Conservation (phyloP, 176 grass and related monocot genomes). For the Oryza longistaminata region DNA sequence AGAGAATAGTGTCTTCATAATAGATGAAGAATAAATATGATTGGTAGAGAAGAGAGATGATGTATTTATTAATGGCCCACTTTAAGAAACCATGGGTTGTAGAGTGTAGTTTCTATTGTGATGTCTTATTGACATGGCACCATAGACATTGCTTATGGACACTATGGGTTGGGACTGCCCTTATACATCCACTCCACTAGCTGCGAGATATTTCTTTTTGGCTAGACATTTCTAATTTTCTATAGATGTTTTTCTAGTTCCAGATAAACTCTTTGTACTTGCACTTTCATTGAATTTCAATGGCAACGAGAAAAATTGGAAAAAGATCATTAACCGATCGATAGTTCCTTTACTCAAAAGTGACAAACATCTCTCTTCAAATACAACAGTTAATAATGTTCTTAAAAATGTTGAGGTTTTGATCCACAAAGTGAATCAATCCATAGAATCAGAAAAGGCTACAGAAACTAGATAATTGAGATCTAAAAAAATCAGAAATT, state of each 20-base stretch:
- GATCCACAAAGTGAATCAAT: background rate
- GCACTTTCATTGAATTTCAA: constrained; percentile 12
- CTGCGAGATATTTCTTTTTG: background rate
- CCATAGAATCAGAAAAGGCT: background rate
- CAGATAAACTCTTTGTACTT: background rate
- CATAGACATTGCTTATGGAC: too few relatives aligned
- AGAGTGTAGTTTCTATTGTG: too few relatives aligned
- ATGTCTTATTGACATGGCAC: too few relatives aligned
- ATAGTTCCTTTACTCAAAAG: background rate
- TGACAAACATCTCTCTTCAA: background rate
- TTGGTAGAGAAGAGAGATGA: too few relatives aligned
- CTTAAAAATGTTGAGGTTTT: background rate
- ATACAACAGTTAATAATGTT: background rate
- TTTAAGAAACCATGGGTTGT: too few relatives aligned
- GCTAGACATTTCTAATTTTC: constrained; percentile 21
- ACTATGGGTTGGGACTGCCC: too few relatives aligned
- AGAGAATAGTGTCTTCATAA: too few relatives aligned
- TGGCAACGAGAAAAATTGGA: background rate
- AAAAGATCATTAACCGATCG: background rate
- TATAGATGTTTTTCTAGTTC: background rate
- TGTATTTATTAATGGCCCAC: too few relatives aligned
- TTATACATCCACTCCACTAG: background rate
- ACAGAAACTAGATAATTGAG: background rate
- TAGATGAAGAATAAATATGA: too few relatives aligned
- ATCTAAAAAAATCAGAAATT: constrained; percentile 8